A percentile compares a stretch with the other conserved stretches of the same genome.
These are phyloP conservation scores for Phaffomyces antillensis DNA, from an alignment of 805 yeast species.

Conservation along the genomic window DNA sequence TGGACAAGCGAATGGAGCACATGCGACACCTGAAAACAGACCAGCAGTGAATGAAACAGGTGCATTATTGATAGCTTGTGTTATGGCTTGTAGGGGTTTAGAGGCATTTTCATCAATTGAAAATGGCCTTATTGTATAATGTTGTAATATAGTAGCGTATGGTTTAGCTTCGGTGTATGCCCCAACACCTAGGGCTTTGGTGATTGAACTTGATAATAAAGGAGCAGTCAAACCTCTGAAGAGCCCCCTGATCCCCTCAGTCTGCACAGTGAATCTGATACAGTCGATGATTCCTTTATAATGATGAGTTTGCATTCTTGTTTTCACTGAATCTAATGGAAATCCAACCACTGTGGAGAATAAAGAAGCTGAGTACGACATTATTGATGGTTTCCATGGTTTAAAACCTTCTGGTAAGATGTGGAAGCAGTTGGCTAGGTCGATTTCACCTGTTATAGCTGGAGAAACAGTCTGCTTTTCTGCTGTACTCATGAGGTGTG, in stretches of 20 bases:
- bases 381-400: conserved; percentile 49
- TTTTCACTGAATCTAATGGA: conserved; percentile 82
- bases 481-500: not conserved
- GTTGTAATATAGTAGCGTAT: conserved; percentile 19
- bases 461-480: conserved; percentile 29
- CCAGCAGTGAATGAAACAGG: conserved; percentile 40
- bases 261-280: conserved; percentile 40
- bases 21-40: conserved; percentile 54
- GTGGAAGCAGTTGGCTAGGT: conserved; percentile 37
- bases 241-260: conserved; percentile 65
- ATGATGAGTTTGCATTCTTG: conserved; percentile 75
- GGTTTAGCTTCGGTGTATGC: conserved; percentile 54
- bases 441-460: conserved; percentile 53
- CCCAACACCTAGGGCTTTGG: conserved; percentile 60
- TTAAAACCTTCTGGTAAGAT: conserved; percentile 39
- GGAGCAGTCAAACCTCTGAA: conserved; percentile 78
- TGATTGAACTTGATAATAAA: conserved; percentile 53
- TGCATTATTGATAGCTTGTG: conserved; percentile 29
- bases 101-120: conserved; percentile 6
- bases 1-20: conserved; percentile 68
- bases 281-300: conserved; percentile 55
- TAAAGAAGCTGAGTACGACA: conserved; percentile 61
- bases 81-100: conserved; percentile 5
- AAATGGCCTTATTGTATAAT: conserved; percentile 14
- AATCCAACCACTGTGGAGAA: conserved; percentile 66